Evolutionary conservation across 2,329 filamentous ascomycete genomes (phyloP), one percentile per base, ranked within the genome.

Genomic region (Monilinia polystroma): DNA sequence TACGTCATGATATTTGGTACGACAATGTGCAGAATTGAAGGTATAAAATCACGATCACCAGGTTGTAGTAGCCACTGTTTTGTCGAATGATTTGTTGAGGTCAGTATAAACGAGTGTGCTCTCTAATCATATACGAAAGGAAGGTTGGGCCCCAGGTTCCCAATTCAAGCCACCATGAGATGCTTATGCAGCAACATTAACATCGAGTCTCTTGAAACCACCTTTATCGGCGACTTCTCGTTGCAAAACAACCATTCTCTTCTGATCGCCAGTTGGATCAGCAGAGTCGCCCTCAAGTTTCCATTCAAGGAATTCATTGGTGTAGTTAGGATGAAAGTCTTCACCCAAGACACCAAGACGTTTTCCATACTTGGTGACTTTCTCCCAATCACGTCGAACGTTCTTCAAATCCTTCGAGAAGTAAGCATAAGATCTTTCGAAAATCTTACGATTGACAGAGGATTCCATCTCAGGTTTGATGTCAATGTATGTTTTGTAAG

Each of bases 361-460:
- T 82, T 92, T 91, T 43, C 90, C 90, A 75, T 93, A 93, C 70
- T 81, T 83, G 56, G 90, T 92, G 14, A 92, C 90, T 82, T 93
- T 92, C 67, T 82, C 78, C 90, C 90, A 93, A 79, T 93, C 90
- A 58, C 90, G 85, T 64, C 78, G 72, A 7, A 93, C 90, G 71
- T 93, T 93, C 84, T 90, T 89, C 70, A 92, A 75, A 71, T 92
- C 89, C 70, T 83, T 83, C 67, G 86, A 90, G 77, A 92, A 90
- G 81, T 92, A 92, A 26, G 90, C 89, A 73, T 86, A 93, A 72
- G 87, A 90, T 68, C 90, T 87, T 82, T 92, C 89, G 73, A 90
- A 92, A 78, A 93, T 92, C 83, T 92, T 91, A 73, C 85, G 84
- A 81, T 92, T 91, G 66, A 92, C 84, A 1, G 80, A 75, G 0